These are phyloP conservation scores for Naganishia friedmannii DNA, from an alignment of 768 basidiomycete genomes.

Conservation along the genomic window DNA sequence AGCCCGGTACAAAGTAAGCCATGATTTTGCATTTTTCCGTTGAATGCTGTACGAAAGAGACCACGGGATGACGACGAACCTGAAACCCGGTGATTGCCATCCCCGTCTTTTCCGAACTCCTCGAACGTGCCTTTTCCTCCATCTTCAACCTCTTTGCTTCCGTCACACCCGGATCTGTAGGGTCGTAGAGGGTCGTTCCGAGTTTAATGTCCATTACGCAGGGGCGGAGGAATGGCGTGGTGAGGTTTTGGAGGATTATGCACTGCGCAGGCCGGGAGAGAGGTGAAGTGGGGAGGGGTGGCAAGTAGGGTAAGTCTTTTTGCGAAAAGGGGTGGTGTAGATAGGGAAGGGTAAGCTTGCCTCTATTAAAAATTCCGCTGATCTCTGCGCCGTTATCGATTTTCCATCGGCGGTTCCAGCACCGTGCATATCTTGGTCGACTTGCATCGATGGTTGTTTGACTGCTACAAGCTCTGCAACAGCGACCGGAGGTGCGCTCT, in stretches of 20 bases:
- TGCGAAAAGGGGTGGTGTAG: neutral
- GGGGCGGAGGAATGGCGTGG: slow-evolving; percentile 70
- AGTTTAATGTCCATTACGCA: slow-evolving; percentile 91
- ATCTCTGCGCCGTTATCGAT: no score
- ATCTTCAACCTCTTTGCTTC: slow-evolving; percentile 76
- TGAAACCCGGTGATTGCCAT: slow-evolving; percentile 85
- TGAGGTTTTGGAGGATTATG: slow-evolving; percentile 80
- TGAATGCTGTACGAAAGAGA: no score
- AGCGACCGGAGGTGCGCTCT: neutral
- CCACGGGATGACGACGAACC: slow-evolving; percentile 63
- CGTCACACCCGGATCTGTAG: slow-evolving; percentile 44
- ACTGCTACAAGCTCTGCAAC: no score
- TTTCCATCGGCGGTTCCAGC: no score
- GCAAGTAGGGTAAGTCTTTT: no score
- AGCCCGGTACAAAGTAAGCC: no score
- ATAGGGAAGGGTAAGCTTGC: neutral
- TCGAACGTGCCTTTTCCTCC: slow-evolving; percentile 65
- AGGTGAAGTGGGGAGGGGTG: neutral
- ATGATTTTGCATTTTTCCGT: no score
- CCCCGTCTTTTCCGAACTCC: slow-evolving; percentile 74
- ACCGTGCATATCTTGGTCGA: neutral
- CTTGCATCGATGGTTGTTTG: neutral
- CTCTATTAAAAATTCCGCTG: neutral
- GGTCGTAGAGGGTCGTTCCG: slow-evolving; percentile 75
- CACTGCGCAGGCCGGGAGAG: slow-evolving; percentile 60